Base-by-base conservation (phyloP, 371 early-diverging fungal species). In the Rhizopus delemar region DNA sequence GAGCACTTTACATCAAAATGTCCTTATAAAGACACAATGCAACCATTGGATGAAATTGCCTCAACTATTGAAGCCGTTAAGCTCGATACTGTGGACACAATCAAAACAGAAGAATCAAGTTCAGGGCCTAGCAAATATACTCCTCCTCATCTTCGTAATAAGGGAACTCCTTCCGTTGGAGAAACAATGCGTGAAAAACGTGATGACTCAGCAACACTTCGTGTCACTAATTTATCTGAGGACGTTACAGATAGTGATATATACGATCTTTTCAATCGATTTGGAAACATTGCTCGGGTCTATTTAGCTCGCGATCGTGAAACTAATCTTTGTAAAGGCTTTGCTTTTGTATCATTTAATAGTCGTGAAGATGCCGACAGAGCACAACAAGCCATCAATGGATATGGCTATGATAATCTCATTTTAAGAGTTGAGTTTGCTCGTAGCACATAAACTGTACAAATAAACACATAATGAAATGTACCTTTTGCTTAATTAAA, bases 1-100 rank as follows among this genome's bases (percentile, higher is more conserved):
- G 93, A 92, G 59, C 98, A 98, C 83, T 96, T 90, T 78, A 97
- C 98, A 35, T 80, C 89, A 62, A 93, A 93, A 76, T 98, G 98
- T 86, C 98, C 98, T 51, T 96, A 93, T 90, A 98, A 97, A 82
- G 95, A 95, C 72, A 90, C 94, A 3, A 78, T 93, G 70, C 85
- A 84, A 55, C 90, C 91, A 7, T 65, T 88, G 61, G 83, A 88
- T 59, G 87, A 85, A 50, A 73, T 80, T 57, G 70, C 76, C 46
- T 66, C 70, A 43, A 70, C 80, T 41, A 61, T 79, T 54, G 75
- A 79, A 60, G 62, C 65, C 41, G 77, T 74, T 51, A 79, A 76
- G 54, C 56, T 68, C 13, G 77, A 75, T 51, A 56, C 62, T 54
- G 41, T 41, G 9, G 65, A 55, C 15, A 58, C 74, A 36, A 69